A percentile compares a stretch with the other conserved stretches of the same genome.
Evolutionary conservation across 257 asterid species (phyloP).

Genomic region (Pogostemon cablin): DNA sequence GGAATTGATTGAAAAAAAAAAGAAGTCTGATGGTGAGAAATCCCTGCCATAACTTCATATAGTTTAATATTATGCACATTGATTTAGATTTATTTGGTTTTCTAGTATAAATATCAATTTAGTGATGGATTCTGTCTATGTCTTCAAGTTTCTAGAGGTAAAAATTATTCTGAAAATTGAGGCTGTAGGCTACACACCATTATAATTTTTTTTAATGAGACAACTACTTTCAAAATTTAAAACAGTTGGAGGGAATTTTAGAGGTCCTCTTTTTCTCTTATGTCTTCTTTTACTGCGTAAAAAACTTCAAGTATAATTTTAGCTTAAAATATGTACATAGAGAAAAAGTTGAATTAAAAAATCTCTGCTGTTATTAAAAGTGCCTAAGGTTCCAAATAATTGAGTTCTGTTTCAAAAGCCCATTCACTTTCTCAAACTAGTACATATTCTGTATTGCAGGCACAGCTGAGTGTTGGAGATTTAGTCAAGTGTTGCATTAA

Average conservation of each 20-base stretch:
- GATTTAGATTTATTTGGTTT: slow-evolving; percentile 14
- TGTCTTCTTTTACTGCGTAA: not conserved
- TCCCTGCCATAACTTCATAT: slow-evolving; percentile 19
- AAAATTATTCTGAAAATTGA: not conserved
- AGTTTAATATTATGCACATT: not conserved
- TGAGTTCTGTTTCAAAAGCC: not conserved
- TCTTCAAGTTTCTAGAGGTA: slow-evolving; percentile 1
- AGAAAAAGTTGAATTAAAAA: not conserved
- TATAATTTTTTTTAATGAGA: not conserved
- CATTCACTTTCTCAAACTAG: slow-evolving; percentile 22
- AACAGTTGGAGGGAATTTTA: not conserved
- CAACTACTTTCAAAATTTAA: not conserved
- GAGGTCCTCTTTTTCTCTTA: slow-evolving; percentile 3
- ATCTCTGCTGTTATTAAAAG: not conserved
- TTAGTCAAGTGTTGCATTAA: slow-evolving; percentile 81
- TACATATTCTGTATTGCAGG: slow-evolving; percentile 52
- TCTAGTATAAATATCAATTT: not conserved
- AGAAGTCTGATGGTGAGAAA: slow-evolving; percentile 76
- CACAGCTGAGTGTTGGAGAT: slow-evolving; percentile 77
- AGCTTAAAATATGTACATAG: not conserved
- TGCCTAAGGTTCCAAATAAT: slow-evolving; percentile 10
- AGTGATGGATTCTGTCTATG: slow-evolving; percentile 1
- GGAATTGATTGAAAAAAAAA: slow-evolving; percentile 68
- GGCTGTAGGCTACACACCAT: not conserved
- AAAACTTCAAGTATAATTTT: not conserved